These are phyloP conservation scores for Lithospermum erythrorhizon DNA, from an alignment of 257 asterid genomes.

Conservation along the genomic window DNA sequence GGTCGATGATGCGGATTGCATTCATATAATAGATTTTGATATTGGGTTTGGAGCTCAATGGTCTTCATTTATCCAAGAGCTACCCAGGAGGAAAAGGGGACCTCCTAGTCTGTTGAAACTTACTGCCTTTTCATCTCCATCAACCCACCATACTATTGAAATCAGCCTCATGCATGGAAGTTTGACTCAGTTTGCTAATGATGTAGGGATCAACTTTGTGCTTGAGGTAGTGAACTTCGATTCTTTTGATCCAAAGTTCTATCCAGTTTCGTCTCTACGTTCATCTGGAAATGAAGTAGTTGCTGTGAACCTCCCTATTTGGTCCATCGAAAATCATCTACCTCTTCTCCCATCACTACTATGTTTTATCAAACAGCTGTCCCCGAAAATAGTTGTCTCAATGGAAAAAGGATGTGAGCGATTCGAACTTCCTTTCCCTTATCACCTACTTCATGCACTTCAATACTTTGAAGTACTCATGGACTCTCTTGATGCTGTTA, in stretches of 20 bases:
- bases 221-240: slow-evolving; percentile 50
- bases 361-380: slow-evolving; percentile 32
- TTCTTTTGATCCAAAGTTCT: slow-evolving; percentile 36
- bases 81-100: not conserved
- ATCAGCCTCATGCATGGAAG: slow-evolving; percentile 42
- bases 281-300: slow-evolving; percentile 27
- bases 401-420: slow-evolving; percentile 38
- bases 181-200: slow-evolving; percentile 32
- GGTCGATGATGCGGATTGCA: slow-evolving; percentile 1
- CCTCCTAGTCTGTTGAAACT: slow-evolving; percentile 24
- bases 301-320: slow-evolving; percentile 43
- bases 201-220: slow-evolving; percentile 32
- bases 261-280: slow-evolving; percentile 23
- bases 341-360: slow-evolving; percentile 29
- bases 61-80: not conserved
- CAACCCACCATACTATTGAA: slow-evolving; percentile 34
- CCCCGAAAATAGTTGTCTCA: slow-evolving; percentile 37
- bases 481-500: slow-evolving; percentile 36
- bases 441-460: slow-evolving; percentile 36
- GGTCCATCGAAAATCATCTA: slow-evolving; percentile 31
- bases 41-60: not conserved
- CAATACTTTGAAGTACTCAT: slow-evolving; percentile 37
- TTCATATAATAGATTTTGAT: not conserved
- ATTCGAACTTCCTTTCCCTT: slow-evolving; percentile 31
- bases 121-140: slow-evolving; percentile 47